phyloP scores from a whole-genome alignment of 2,329 filamentous ascomycete species.

The Penicillium sp. region DNA sequence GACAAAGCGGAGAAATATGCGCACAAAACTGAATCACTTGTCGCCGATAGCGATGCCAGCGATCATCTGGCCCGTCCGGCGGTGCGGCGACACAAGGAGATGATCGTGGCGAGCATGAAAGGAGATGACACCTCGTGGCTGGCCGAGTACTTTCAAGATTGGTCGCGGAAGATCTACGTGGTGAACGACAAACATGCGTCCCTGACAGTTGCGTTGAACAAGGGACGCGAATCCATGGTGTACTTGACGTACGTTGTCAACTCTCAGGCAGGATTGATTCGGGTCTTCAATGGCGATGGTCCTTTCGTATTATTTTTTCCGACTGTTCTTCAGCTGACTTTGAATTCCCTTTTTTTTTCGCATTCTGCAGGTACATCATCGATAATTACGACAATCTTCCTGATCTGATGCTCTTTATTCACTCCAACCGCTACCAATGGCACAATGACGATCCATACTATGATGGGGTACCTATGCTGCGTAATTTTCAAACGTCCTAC shows the following conservation, averaged over 20 bases:
- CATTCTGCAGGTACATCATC: slow-evolving; percentile 34
- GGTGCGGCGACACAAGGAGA: slow-evolving; percentile 20
- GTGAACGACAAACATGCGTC: slow-evolving; percentile 46
- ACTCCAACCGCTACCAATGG: slow-evolving; percentile 39
- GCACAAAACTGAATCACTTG: slow-evolving; percentile 12
- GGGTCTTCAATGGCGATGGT: background rate
- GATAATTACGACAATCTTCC: slow-evolving; percentile 39
- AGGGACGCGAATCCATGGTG: slow-evolving; percentile 41
- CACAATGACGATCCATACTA: slow-evolving; percentile 50
- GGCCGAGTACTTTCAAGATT: slow-evolving; percentile 36
- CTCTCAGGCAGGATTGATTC: background rate
- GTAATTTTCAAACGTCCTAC: slow-evolving; percentile 45
- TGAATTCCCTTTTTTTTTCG: background rate
- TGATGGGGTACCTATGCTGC: slow-evolving; percentile 45
- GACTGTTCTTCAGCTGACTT: background rate
- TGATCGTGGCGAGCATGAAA: slow-evolving; percentile 39
- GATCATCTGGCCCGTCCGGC: slow-evolving; percentile 16
- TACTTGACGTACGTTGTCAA: slow-evolving; percentile 36
- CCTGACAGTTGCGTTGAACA: slow-evolving; percentile 45
- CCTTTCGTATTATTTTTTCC: background rate
- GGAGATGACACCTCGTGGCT: slow-evolving; percentile 38
- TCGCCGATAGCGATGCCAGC: slow-evolving; percentile 11
- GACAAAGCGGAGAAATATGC: slow-evolving; percentile 18
- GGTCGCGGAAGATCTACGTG: slow-evolving; percentile 52
- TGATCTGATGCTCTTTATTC: slow-evolving; percentile 38